A percentile compares a stretch with the other conserved stretches of the same genome.
phyloP scores from a whole-genome alignment of 169 alveolate species.

The Cytauxzoon felis region DNA sequence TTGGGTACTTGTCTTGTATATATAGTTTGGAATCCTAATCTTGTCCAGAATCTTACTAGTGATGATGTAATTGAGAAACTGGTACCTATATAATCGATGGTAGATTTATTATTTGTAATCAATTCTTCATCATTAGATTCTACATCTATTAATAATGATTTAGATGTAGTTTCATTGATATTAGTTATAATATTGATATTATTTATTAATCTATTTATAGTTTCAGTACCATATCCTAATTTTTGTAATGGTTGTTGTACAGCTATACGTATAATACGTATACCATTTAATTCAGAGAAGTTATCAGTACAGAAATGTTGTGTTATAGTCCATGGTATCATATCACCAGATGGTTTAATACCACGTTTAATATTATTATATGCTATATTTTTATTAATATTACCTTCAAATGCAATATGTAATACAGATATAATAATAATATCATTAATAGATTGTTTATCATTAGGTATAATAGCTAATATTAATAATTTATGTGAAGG shows the following conservation, averaged over 20 bases:
- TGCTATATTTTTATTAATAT: constrained; percentile 77
- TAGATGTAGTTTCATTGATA: constrained; percentile 4
- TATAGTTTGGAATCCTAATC: constrained; percentile 87
- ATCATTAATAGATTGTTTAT: too few relatives aligned
- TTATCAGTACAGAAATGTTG: constrained; percentile 92
- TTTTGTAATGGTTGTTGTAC: constrained; percentile 96
- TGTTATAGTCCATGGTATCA: constrained; percentile 97
- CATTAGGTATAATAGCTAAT: constrained; percentile 70
- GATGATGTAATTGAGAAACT: constrained; percentile 94
- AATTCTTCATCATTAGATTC: constrained; percentile 23
- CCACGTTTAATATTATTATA: constrained; percentile 76
- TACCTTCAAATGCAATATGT: constrained; percentile 90
- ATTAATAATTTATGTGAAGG: constrained; percentile 97
- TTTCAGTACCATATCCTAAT: constrained; percentile 96
- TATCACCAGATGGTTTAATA: constrained; percentile 91
- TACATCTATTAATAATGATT: constrained; percentile 37
- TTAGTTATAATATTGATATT: constrained; percentile 42
- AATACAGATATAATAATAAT: constrained; percentile 85
- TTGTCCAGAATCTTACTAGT: constrained; percentile 92
- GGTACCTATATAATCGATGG: constrained; percentile 94
- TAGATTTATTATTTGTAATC: constrained; percentile 29
- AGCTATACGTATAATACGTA: constrained; percentile 97
- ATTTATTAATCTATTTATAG: constrained; percentile 81
- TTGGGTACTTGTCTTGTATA: constrained; percentile 91
- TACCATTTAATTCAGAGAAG: constrained; percentile 88